Base-by-base conservation (phyloP, 345 rosid species). In the Hibiscus trionum region DNA sequence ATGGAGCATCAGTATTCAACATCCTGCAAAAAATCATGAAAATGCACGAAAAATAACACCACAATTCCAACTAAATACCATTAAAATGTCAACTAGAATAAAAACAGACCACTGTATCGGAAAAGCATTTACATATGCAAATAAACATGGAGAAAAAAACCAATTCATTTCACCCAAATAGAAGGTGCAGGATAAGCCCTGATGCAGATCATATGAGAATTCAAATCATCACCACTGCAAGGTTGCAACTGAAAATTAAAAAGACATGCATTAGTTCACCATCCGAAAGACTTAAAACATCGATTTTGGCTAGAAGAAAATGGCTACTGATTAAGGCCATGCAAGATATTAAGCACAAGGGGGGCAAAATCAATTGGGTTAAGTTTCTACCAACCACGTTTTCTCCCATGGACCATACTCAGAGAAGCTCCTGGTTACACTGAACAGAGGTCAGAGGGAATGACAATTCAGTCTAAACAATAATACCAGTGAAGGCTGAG, bases 401-500 rank as follows among this genome's bases (percentile, higher is more conserved):
- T 66, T 73, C 72, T 58, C 29, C n/a, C 24, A n/a, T 46, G 53
- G 72, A 65, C 6, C 52, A 72, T 17, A 61, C 63, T 14, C 11
- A 33, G 37, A 70, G 58, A 67, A 35, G 33, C 9, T 37, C 42
- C 42, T 37, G 42, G 8, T 37, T 37, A 37, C 27, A 62, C 44
- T 21, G 24, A 6, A 24, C 7, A 11, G 31, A 35, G 42, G 37
- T 35, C 6, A 35, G 37, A 37, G 12, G 42, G 19, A 58, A 75
- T 12, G 42, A 69, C 67, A 73, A 21, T 76, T 76, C 75, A 77
- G 29, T 81, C 83, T 57, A 81, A 27, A 50, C 69, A 57, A 73
- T 59, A 17, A 61, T 6, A 55, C 76, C 78, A 35, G 77, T 62
- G 76, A 84, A 61, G 65, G 84, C 85, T 5, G 52, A 60, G 17